Percentiles rank a stretch among this genome's conserved stretches.
phyloP scores from a whole-genome alignment of 305 asterid genomes.

The Fraxinus greggii region DNA sequence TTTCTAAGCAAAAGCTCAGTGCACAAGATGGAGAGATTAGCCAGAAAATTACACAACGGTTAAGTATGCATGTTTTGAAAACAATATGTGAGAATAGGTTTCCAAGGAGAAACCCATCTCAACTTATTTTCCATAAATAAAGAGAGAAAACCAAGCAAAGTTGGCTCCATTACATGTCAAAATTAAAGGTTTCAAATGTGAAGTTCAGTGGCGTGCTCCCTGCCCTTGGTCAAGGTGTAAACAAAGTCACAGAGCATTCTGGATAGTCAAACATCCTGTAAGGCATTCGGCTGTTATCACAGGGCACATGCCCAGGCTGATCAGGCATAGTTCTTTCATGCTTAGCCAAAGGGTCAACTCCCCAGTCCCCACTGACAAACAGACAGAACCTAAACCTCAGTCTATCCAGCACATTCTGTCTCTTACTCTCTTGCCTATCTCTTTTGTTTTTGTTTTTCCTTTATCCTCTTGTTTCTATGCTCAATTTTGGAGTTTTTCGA shows the following conservation, averaged over 20 bases:
- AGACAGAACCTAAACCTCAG: background rate
- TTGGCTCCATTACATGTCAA: background rate
- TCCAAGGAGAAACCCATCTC: background rate
- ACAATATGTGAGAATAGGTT: background rate
- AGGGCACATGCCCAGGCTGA: background rate
- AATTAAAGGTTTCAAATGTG: background rate
- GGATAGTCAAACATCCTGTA: background rate
- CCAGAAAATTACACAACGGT: background rate
- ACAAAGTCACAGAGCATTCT: background rate
- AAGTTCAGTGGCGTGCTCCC: background rate
- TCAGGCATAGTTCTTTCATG: background rate
- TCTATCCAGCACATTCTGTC: background rate
- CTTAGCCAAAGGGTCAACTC: background rate
- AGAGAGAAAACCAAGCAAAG: conserved; percentile 2
- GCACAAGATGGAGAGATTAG: background rate
- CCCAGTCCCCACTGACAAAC: background rate
- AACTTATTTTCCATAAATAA: background rate
- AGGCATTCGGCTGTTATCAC: background rate
- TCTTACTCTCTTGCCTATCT: background rate
- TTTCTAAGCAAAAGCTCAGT: background rate
- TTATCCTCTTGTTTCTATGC: background rate
- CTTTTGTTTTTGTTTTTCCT: background rate
- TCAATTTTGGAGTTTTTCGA: background rate
- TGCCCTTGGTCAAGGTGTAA: background rate
- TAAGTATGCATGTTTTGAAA: background rate